Conservation (phyloP, 208 protist species). For the Leishmania guyanensis region DNA sequence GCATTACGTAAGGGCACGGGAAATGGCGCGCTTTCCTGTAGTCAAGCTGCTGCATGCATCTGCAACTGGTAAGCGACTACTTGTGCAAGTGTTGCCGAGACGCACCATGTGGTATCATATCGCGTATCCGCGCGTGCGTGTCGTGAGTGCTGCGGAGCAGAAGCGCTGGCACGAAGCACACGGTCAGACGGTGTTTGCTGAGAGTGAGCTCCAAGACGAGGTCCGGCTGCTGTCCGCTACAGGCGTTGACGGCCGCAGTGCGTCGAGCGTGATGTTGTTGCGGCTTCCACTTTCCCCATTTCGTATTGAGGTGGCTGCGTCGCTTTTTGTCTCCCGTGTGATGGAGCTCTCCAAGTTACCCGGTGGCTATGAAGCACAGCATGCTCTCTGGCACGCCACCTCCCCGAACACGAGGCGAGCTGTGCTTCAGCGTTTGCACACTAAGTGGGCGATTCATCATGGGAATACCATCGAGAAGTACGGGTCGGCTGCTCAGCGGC, state of each 20-base stretch:
- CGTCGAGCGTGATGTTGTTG: constrained; percentile 17
- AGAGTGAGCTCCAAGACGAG: not conserved
- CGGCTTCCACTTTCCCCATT: constrained; percentile 22
- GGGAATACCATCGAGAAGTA: not conserved
- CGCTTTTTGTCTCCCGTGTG: constrained; percentile 15
- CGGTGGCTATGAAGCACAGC: not conserved
- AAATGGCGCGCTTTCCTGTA: constrained; percentile 35
- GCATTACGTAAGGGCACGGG: constrained; percentile 21
- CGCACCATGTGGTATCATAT: constrained; percentile 2
- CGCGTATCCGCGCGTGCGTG: constrained; percentile 37
- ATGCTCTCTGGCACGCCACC: not conserved
- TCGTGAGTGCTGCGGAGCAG: constrained; percentile 36
- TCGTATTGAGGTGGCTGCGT: constrained; percentile 17
- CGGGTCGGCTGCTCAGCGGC: not conserved
- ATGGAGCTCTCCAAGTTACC: not conserved
- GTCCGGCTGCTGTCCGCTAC: not conserved
- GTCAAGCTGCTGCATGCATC: constrained; percentile 25
- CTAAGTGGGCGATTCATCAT: constrained; percentile 11
- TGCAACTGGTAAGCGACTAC: not conserved
- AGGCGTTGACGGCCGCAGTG: not conserved
- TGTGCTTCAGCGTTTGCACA: not conserved
- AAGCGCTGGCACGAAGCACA: constrained; percentile 14
- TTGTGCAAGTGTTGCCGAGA: constrained; percentile 38
- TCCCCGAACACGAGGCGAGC: not conserved
- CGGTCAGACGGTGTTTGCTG: not conserved